These are phyloP conservation scores for Fusarium hostae DNA, from an alignment of 2,329 filamentous ascomycete genomes.

Conservation along the genomic window DNA sequence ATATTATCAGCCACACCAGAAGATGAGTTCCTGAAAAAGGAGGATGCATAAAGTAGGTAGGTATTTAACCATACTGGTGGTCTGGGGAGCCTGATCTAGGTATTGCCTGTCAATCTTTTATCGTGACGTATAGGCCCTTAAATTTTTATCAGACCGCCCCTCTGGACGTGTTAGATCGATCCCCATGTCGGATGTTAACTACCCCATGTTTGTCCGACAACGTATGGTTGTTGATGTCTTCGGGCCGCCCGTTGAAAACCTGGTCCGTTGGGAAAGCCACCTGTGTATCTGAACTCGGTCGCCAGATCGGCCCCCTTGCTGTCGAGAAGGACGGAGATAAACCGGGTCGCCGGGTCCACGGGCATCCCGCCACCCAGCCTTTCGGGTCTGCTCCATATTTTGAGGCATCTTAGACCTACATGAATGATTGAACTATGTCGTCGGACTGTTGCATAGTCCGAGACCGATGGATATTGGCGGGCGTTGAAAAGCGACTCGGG, in stretches of 20 bases:
- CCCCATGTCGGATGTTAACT: conserved; percentile 19
- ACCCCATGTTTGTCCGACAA: conserved; percentile 13
- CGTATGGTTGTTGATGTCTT: conserved; percentile 29
- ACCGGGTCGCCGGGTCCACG: conserved; percentile 24
- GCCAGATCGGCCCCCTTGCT: conserved; percentile 11
- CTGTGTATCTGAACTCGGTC: conserved; percentile 2
- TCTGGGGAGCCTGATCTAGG: conserved; percentile 4
- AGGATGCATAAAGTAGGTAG: background rate
- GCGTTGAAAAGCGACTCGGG: background rate
- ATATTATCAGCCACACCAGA: conserved; percentile 20
- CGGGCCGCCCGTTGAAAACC: conserved; percentile 23
- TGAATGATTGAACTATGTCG: conserved; percentile 6
- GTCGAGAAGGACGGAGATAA: conserved; percentile 21
- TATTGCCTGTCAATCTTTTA: conserved; percentile 2
- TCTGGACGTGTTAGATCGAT: background rate
- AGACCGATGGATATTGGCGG: background rate
- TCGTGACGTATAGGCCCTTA: conserved; percentile 6
- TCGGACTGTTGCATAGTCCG: conserved; percentile 17
- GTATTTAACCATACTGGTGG: conserved; percentile 8
- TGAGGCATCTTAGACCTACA: conserved; percentile 5
- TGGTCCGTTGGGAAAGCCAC: conserved; percentile 11
- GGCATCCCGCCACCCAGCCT: conserved; percentile 27
- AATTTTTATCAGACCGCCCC: conserved; percentile 8
- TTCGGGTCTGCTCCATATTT: conserved; percentile 26
- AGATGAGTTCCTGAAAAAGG: background rate